Base-by-base conservation (phyloP, 495 filamentous ascomycete species). In the Cercophora newfieldiana region DNA sequence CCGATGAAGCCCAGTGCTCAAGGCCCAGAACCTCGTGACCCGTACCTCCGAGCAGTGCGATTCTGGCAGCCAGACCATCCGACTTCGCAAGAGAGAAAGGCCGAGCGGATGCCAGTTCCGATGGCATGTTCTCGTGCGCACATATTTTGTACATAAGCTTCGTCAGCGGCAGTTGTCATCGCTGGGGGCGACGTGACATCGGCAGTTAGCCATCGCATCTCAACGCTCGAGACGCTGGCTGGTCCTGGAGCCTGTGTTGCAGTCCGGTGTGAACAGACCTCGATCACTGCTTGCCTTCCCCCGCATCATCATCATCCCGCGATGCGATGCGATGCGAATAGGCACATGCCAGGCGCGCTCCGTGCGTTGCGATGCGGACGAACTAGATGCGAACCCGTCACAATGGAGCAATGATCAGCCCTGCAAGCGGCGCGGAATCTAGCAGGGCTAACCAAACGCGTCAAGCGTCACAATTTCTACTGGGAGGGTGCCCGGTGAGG, bases 321-420 rank as follows among this genome's bases (percentile, higher is more conserved):
- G 37, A 44, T 44, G 37, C 37, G 4, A n/a, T n/a, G n/a, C n/a
- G n/a, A n/a, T n/a, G n/a, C n/a, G n/a, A n/a, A n/a, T n/a, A n/a
- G n/a, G 50, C 50, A 53, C 50, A 19, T 22, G 6, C 12, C 37
- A 2, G 37, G 37, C 37, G 37, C 10, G 37, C 37, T 44, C 37
- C 18, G 37, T 44, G 37, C n/a, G n/a, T n/a, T n/a, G n/a, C n/a
- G n/a, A n/a, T n/a, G n/a, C 37, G 12, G 37, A 44, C 37, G 37
- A 44, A 44, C 37, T 14, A 16, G 37, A 44, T 44, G 37, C 37
- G 37, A 44, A 44, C 37, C 18, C 37, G 12, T 44, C 37, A 16
- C 37, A 53, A 53, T 24, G 21, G 25, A 53, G 50, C 50, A 53
- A 14, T 53, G 50, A 53, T 53, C 50, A 53, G 50, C 50, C 50